Evolutionary conservation across 495 filamentous ascomycete genomes (phyloP).

Genomic region (Aspergillus funiculosus): DNA sequence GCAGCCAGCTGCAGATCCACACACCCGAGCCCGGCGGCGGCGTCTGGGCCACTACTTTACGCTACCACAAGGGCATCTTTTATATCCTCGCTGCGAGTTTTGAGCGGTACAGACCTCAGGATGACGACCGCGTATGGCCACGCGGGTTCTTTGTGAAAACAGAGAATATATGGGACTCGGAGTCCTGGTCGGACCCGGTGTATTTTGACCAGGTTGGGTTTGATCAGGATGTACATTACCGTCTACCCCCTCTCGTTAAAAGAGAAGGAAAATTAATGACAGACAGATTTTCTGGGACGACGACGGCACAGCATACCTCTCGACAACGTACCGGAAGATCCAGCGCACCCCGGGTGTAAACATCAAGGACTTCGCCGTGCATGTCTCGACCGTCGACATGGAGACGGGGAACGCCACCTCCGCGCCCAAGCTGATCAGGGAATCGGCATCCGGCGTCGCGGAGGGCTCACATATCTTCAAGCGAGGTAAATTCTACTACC

Average conservation of each 20-base stretch:
- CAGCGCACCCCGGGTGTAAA: conserved; percentile 21
- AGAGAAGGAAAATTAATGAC: not conserved
- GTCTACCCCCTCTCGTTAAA: not conserved
- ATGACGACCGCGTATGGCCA: conserved; percentile 41
- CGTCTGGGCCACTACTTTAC: conserved; percentile 41
- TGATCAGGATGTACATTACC: conserved; percentile 40
- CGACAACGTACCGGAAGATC: conserved; percentile 32
- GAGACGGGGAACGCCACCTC: conserved; percentile 30
- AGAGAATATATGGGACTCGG: conserved; percentile 42
- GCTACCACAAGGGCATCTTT: conserved; percentile 33
- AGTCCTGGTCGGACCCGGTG: conserved; percentile 43
- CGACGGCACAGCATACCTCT: conserved; percentile 36
- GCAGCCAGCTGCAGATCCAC: conserved; percentile 57
- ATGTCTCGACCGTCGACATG: conserved; percentile 37
- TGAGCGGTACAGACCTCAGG: conserved; percentile 37
- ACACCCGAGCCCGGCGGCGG: conserved; percentile 46
- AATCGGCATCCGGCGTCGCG: conserved; percentile 48
- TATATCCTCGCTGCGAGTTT: conserved; percentile 42
- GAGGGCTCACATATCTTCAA: conserved; percentile 65
- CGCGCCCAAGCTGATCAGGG: conserved; percentile 45
- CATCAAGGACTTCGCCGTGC: conserved; percentile 37
- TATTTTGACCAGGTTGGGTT: conserved; percentile 46
- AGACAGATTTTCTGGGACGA: conserved; percentile 38
- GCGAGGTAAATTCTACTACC: conserved; percentile 60
- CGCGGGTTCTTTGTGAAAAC: conserved; percentile 46